A percentile compares a stretch with the other conserved stretches of the same genome.
phyloP scores from a whole-genome alignment of 2,329 filamentous ascomycete genomes.

The Neonectria faginata region DNA sequence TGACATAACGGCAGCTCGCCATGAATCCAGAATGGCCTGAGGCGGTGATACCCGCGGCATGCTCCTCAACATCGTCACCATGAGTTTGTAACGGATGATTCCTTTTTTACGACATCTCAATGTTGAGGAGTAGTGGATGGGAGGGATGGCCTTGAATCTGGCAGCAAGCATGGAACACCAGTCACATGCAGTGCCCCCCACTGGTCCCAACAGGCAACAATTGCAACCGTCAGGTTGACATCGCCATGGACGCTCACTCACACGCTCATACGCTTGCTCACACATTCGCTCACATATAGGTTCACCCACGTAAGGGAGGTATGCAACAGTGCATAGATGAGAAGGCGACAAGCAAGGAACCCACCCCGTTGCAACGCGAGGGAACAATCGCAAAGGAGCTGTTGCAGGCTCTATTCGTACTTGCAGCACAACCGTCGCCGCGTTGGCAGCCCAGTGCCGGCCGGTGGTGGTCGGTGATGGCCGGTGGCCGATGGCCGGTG shows the following conservation, averaged over 20 bases:
- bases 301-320: neutral
- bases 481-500: conserved; percentile 5
- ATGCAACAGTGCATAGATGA: neutral
- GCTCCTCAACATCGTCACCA: conserved; percentile 26
- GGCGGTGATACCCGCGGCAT: conserved; percentile 33
- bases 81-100: conserved; percentile 26
- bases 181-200: neutral
- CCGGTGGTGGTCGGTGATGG: conserved; percentile 1
- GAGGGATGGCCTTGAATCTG: conserved; percentile 5
- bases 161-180: neutral
- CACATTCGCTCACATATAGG: too few relatives aligned
- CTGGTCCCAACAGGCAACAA: neutral
- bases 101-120: conserved; percentile 7
- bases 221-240: conserved; percentile 5
- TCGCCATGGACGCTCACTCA: neutral
- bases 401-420: neutral
- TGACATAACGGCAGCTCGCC: conserved; percentile 27
- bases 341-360: neutral
- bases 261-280: too few relatives aligned
- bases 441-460: conserved; percentile 18
- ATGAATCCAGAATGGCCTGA: conserved; percentile 22
- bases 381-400: conserved; percentile 15
- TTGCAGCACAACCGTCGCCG: too few relatives aligned
- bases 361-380: conserved; percentile 10
- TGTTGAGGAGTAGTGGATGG: conserved; percentile 16